These are phyloP conservation scores for Sporothrix phasma DNA, from an alignment of 2,329 filamentous ascomycete species.

Conservation along the genomic window DNA sequence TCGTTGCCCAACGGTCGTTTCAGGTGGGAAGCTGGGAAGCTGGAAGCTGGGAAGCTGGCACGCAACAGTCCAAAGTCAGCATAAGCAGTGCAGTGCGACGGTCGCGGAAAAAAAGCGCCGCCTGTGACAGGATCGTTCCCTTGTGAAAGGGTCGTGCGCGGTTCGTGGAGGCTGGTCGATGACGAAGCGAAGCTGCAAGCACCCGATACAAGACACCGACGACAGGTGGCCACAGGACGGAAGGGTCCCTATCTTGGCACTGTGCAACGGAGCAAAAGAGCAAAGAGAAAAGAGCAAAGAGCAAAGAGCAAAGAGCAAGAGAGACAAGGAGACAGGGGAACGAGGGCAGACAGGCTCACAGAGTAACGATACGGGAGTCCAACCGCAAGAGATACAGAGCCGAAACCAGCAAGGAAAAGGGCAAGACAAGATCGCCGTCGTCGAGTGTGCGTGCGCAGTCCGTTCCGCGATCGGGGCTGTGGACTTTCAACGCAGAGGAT, in stretches of 20 bases:
- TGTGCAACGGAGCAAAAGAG: neutral
- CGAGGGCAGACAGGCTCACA: neutral
- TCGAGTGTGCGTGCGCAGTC: neutral
- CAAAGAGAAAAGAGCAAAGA: neutral
- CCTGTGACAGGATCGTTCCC: neutral
- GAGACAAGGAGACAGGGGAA: neutral
- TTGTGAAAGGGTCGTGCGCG: neutral
- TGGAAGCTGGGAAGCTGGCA: conserved; percentile 15
- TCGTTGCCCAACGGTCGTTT: conserved; percentile 5
- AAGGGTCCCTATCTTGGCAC: neutral
- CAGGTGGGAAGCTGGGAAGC: conserved; percentile 14
- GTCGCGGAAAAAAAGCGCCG: neutral
- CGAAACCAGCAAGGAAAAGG: neutral
- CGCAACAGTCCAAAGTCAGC: conserved; percentile 7
- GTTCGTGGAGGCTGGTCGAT: neutral
- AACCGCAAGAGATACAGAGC: neutral
- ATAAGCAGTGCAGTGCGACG: conserved; percentile 5
- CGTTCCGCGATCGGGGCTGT: neutral
- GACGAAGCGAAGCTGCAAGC: conserved; percentile 1
- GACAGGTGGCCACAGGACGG: neutral
- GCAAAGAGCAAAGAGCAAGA: neutral
- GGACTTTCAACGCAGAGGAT: neutral
- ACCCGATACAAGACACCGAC: neutral
- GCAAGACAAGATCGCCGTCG: neutral
- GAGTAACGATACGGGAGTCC: neutral